A percentile compares a stretch with the other conserved stretches of the same genome.
Conservation (phyloP, 306 rosid species). For the Argentina anserina region DNA sequence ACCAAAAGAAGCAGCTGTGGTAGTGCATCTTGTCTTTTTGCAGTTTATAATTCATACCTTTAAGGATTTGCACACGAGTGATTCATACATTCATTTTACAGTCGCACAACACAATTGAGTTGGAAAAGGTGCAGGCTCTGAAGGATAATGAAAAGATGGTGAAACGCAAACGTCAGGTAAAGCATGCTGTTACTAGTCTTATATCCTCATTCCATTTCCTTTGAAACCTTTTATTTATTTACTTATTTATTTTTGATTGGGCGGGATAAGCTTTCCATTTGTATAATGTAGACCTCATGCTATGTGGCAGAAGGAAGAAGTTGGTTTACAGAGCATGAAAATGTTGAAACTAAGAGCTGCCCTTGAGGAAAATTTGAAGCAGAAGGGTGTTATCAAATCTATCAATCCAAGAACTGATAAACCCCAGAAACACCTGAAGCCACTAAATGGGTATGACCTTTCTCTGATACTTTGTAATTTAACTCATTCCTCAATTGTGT, state of each 20-base stretch:
- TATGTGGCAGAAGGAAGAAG: slow-evolving; percentile 50
- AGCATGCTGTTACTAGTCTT: background rate
- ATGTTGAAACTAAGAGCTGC: slow-evolving; percentile 81
- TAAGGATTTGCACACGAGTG: background rate
- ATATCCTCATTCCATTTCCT: background rate
- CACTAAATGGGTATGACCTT: slow-evolving; percentile 60
- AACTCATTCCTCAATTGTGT: slow-evolving; percentile 17
- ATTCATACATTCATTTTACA: slow-evolving; percentile 10
- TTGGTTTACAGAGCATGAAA: slow-evolving; percentile 66
- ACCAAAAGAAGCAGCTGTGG: slow-evolving; percentile 27
- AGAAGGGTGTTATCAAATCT: slow-evolving; percentile 54
- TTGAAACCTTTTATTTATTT: background rate
- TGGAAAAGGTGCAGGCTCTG: slow-evolving; percentile 34
- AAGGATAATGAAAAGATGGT: slow-evolving; percentile 41
- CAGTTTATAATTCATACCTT: background rate
- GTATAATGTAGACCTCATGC: slow-evolving; percentile 22
- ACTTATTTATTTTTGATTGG: background rate
- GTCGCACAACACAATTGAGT: slow-evolving; percentile 26
- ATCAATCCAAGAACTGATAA: slow-evolving; percentile 45
- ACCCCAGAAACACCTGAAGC: slow-evolving; percentile 45
- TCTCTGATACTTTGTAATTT: background rate
- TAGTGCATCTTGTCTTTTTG: slow-evolving; percentile 12
- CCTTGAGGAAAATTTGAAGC: slow-evolving; percentile 72
- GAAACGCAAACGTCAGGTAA: slow-evolving; percentile 54
- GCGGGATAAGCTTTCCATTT: slow-evolving; percentile 8